Evolutionary conservation across 805 yeast species (phyloP), one percentile per base, ranked within the genome.

Genomic region (Zygosaccharomyces gambellarensis): DNA sequence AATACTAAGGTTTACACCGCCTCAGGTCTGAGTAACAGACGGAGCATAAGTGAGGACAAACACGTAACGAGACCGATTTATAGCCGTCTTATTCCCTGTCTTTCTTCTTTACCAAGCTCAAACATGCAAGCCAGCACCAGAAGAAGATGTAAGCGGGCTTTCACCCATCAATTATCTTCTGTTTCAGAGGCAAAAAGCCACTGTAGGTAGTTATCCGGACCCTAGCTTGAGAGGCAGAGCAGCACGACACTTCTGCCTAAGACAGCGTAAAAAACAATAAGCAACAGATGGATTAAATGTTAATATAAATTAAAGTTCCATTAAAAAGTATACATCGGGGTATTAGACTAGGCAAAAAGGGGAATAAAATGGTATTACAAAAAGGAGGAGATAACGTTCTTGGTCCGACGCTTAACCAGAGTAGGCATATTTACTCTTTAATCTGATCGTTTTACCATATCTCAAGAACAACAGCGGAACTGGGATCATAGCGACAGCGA

Each of bases 381-480:
- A n/a, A 31, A 8, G 29, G 17, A 31, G 17, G 14, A 31, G 14
- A 31, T 29, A 5, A 14, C 11, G 9, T 14, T 11, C 28, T 11
- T 5, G 10, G 12, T 14, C 19, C 27, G 14, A 27, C 5, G 22
- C 21, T 43, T 36, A 51, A n/a, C 55, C 55, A 34, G 55, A 51
- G 32, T 40, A 40, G 14, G 43, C 43, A 40, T 25, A 39, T 60
- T 79, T 80, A 41, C 88, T 81, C 56, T 64, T 76, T 40, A 68
- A 61, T 71, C 90, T 78, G 42, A 85, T 71, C 36, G 51, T 44
- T 55, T 73, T 72, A 56, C 90, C 90, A 62, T 68, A 87, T 47
- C 66, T 74, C 66, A 73, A 72, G 62, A 87, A 85, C 43, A 82
- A 61, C 49, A 86, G 61, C 9, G 95, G 95, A 47, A 86, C 87